Evolutionary conservation across 495 filamentous ascomycete species (phyloP).

Genomic region (Xylaria cubensis): DNA sequence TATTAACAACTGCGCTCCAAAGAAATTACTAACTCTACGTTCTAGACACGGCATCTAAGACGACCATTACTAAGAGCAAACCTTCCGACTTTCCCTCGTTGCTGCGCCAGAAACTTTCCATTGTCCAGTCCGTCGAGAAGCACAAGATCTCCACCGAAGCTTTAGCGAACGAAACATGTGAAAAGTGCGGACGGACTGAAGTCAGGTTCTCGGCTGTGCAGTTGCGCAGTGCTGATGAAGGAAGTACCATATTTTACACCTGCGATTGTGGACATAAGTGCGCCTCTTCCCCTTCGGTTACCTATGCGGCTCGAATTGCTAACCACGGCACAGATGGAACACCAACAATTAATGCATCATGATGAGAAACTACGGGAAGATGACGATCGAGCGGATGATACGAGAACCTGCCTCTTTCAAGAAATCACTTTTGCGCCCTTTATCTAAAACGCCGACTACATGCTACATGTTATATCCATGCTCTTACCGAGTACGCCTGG

Average conservation of each 20-base stretch:
- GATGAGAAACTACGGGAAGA: constrained; percentile 12
- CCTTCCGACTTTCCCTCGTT: constrained; percentile 86
- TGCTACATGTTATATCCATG: constrained; percentile 30
- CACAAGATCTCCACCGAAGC: constrained; percentile 80
- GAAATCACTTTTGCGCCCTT: constrained; percentile 37
- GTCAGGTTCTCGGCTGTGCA: constrained; percentile 88
- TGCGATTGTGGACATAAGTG: constrained; percentile 89
- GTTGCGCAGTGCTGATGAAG: constrained; percentile 92
- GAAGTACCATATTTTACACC: constrained; percentile 85
- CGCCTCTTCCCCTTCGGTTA: constrained; percentile 36
- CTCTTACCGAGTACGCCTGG: constrained; percentile 15
- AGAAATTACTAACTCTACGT: constrained; percentile 25
- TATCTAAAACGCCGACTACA: constrained; percentile 37
- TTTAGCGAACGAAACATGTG: constrained; percentile 71
- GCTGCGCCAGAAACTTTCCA: constrained; percentile 82
- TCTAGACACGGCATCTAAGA: constrained; percentile 80
- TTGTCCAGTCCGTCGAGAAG: constrained; percentile 79
- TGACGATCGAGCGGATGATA: constrained; percentile 15
- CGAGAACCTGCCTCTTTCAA: constrained; percentile 13
- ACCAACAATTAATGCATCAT: constrained; percentile 60
- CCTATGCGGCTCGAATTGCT: constrained; percentile 27
- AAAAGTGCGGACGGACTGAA: constrained; percentile 79
- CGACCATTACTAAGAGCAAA: constrained; percentile 82
- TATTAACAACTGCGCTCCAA: neutral
- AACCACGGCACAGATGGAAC: constrained; percentile 60